A percentile compares a stretch with the other conserved stretches of the same genome.
phyloP scores from a whole-genome alignment of 495 filamentous ascomycete species.

The Thermothielavioides terrestris region DNA sequence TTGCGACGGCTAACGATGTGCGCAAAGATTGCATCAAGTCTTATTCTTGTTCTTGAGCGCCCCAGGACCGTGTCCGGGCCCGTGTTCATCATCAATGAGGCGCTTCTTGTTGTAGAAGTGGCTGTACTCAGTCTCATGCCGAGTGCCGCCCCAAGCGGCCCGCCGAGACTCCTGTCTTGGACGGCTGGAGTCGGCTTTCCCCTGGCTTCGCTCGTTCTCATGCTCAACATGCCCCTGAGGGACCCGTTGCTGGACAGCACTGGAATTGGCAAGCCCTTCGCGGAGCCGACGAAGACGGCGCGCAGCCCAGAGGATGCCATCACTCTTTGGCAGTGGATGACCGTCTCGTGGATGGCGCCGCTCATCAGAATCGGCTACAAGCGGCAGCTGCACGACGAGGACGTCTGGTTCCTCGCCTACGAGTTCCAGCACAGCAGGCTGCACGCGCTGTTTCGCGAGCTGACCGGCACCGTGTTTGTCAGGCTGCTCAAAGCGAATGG shows the following conservation, averaged over 20 bases:
- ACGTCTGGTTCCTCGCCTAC: constrained; percentile 67
- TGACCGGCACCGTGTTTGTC: constrained; percentile 60
- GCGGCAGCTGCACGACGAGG: constrained; percentile 59
- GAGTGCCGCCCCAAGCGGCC: background rate
- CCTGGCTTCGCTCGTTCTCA: constrained; percentile 36
- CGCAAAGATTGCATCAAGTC: constrained; percentile 15
- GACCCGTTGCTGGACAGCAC: constrained; percentile 47
- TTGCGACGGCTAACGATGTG: too few species aligned
- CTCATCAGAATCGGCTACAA: constrained; percentile 55
- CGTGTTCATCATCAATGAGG: constrained; percentile 18
- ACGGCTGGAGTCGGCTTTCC: constrained; percentile 7
- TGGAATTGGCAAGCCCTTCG: constrained; percentile 53
- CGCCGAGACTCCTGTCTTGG: constrained; percentile 5
- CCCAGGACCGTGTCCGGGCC: constrained; percentile 18
- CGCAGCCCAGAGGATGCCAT: constrained; percentile 79
- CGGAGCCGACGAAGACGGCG: constrained; percentile 47
- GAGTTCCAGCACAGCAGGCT: constrained; percentile 68
- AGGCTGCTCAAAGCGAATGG: constrained; percentile 67
- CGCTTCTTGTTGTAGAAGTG: constrained; percentile 11
- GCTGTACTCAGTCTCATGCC: constrained; percentile 13
- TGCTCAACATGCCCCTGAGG: constrained; percentile 66
- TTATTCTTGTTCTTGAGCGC: constrained; percentile 21
- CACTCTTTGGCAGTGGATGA: constrained; percentile 71
- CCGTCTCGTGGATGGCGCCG: constrained; percentile 73
- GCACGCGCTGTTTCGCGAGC: constrained; percentile 60